Evolutionary conservation across 208 protist species (phyloP).

Genomic region (Trypanosoma boissoni): DNA sequence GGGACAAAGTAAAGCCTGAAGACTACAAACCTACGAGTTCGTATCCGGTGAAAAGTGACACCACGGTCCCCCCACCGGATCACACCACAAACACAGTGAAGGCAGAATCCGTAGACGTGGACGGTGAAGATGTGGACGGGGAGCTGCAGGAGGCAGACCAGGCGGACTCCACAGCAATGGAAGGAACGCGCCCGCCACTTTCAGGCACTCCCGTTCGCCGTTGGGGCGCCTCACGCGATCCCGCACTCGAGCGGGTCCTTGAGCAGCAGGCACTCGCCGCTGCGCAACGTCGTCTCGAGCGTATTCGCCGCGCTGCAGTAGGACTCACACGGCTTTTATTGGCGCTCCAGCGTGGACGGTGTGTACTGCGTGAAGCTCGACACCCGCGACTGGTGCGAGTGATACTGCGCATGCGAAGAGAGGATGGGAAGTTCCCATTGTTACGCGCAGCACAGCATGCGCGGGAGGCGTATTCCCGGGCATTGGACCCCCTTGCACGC

Average conservation of each 20-base stretch:
- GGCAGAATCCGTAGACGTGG: slow-evolving; percentile 7
- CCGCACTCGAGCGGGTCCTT: slow-evolving; percentile 62
- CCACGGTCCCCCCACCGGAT: slow-evolving; percentile 12
- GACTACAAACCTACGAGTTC: too few species aligned
- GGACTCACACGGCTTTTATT: slow-evolving; percentile 41
- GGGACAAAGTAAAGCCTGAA: slow-evolving; percentile 28
- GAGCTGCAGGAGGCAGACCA: neutral
- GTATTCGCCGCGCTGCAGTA: slow-evolving; percentile 56
- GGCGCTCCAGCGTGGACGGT: slow-evolving; percentile 44
- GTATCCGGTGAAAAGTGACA: slow-evolving; percentile 18
- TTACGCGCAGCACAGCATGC: slow-evolving; percentile 22
- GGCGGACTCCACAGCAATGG: too few species aligned
- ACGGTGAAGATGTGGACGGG: neutral
- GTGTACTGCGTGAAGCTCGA: slow-evolving; percentile 55
- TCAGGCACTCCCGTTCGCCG: slow-evolving; percentile 38
- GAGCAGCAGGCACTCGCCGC: slow-evolving; percentile 73
- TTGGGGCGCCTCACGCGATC: slow-evolving; percentile 49
- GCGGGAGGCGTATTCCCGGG: slow-evolving; percentile 5
- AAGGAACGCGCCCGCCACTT: slow-evolving; percentile 52
- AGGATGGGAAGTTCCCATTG: slow-evolving; percentile 34
- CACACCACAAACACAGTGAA: slow-evolving; percentile 32
- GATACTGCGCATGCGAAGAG: slow-evolving; percentile 35
- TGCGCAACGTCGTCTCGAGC: slow-evolving; percentile 70
- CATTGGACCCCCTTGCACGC: slow-evolving; percentile 9
- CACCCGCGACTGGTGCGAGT: slow-evolving; percentile 49